Conservation (phyloP, 2,329 filamentous ascomycete genomes). For the Pestalotiopsis sp. region DNA sequence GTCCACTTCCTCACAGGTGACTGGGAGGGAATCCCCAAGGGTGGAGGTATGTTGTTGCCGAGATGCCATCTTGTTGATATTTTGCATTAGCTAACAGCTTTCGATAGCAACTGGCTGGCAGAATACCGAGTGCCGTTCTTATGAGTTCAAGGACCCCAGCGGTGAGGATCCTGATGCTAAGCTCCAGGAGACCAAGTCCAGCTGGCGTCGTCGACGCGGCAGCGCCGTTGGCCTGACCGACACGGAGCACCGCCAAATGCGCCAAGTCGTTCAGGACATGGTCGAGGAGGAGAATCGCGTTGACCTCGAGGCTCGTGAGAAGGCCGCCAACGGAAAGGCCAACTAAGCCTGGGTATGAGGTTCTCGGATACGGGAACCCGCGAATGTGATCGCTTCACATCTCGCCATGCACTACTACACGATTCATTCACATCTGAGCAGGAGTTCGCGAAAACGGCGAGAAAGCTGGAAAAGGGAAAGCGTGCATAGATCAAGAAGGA, state of each 20-base stretch:
- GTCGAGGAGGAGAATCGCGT: background rate
- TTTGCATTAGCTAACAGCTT: background rate
- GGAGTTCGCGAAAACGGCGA: background rate
- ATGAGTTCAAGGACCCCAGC: slow-evolving; percentile 59
- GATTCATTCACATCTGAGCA: background rate
- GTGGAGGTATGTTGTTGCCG: slow-evolving; percentile 33
- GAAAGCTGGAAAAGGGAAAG: background rate
- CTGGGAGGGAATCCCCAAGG: slow-evolving; percentile 62
- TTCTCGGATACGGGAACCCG: background rate
- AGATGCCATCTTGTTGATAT: background rate
- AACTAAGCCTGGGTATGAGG: background rate
- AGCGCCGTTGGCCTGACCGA: slow-evolving; percentile 41
- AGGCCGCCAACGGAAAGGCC: background rate
- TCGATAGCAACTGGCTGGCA: slow-evolving; percentile 68
- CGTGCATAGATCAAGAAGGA: background rate
- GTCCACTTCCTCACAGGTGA: slow-evolving; percentile 86
- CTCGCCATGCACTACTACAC: background rate
- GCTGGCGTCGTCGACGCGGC: slow-evolving; percentile 48
- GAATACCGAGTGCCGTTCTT: slow-evolving; percentile 75
- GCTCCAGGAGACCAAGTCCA: slow-evolving; percentile 51
- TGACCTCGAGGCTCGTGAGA: background rate
- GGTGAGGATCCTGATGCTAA: slow-evolving; percentile 51
- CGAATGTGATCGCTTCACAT: background rate
- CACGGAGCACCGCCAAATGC: slow-evolving; percentile 50
- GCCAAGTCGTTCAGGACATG: slow-evolving; percentile 16